Percentiles rank a stretch among this genome's conserved stretches.
Evolutionary conservation across 1,139 yeast species (phyloP).

Genomic region (Scheffersomyces lignicola): DNA sequence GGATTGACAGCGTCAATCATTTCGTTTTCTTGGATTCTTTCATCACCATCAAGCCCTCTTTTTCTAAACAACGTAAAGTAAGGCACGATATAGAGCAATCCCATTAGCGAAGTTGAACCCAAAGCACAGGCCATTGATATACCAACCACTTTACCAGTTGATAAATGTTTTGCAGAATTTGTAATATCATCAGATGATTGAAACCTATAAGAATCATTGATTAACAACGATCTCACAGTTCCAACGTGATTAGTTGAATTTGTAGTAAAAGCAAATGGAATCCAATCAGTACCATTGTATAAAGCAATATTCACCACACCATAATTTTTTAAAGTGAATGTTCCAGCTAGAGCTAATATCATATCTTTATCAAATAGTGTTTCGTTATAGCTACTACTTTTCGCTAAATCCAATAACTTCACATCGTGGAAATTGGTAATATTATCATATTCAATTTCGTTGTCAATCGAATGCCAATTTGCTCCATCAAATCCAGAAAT

Average conservation of each 20-base stretch:
- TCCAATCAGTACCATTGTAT: slow-evolving; percentile 71
- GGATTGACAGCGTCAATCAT: slow-evolving; percentile 72
- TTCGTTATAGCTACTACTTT: slow-evolving; percentile 28
- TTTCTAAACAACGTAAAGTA: slow-evolving; percentile 48
- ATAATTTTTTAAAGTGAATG: slow-evolving; percentile 46
- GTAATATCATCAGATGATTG: slow-evolving; percentile 39
- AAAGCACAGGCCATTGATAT: slow-evolving; percentile 86
- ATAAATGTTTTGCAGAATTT: slow-evolving; percentile 21
- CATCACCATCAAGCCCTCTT: slow-evolving; percentile 27
- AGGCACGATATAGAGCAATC: slow-evolving; percentile 60
- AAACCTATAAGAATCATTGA: slow-evolving; percentile 37
- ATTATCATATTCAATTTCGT: slow-evolving; percentile 29
- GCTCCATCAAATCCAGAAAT: slow-evolving; percentile 52
- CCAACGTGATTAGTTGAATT: slow-evolving; percentile 26
- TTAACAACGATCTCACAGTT: slow-evolving; percentile 30
- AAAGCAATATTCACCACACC: slow-evolving; percentile 70
- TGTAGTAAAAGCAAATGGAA: slow-evolving; percentile 55
- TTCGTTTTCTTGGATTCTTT: slow-evolving; percentile 63
- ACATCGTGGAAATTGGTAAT: slow-evolving; percentile 39
- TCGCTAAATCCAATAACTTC: slow-evolving; percentile 37
- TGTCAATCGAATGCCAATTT: slow-evolving; percentile 43
- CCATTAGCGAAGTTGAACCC: slow-evolving; percentile 71
- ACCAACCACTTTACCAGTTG: slow-evolving; percentile 78
- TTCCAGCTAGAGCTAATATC: slow-evolving; percentile 64
- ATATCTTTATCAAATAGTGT: slow-evolving; percentile 42